Evolutionary conservation across 345 rosid genomes (phyloP), one percentile per base, ranked within the genome.

Genomic region (Syzygium aromaticum): DNA sequence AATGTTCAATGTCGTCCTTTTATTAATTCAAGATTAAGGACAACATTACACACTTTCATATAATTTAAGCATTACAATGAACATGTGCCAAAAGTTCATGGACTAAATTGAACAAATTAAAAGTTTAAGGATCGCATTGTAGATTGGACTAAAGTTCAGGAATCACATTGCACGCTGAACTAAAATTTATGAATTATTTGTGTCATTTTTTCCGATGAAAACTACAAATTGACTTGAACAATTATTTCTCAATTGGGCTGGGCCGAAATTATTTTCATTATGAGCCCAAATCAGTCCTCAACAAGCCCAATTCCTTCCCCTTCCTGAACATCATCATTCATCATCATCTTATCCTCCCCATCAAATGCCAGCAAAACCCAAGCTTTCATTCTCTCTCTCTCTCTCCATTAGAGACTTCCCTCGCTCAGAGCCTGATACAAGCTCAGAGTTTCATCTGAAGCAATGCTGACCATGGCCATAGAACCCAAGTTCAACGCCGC

Each of bases 381-480:
- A 16, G 28, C 51, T 57, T 46, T 19, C 19, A 0, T 38, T 61
- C 51, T 78, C 51, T 57, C 57, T 78, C 40, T 40, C 73, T 77
- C 85, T 67, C 59, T 40, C 53, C 86, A 16, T 67, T 67, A 17
- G 78, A 30, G 12, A 30, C 78, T 67, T 67, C 46, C 78, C 78
- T 67, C 78, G 43, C 78, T 73, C 80, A 33, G 10, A 73, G 80
- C 80, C 33, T 4, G 80, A 21, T 73, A 73, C 25, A 2, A 25
- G 27, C 30, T 38, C 80, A 33, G 13, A 17, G 13, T 33, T 73
- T 28, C 80, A 22, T 73, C 80, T 7, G 13, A 9, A 56, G 27
- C 57, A 33, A 90, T 88, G 92, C 59, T 85, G 25, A 40, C 89
- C 87, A 91, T 92, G 92, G 90, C 93, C 78, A 85, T 89, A 28